Conservation (phyloP, 257 asterid genomes). For the Solanum megistacrolobum region DNA sequence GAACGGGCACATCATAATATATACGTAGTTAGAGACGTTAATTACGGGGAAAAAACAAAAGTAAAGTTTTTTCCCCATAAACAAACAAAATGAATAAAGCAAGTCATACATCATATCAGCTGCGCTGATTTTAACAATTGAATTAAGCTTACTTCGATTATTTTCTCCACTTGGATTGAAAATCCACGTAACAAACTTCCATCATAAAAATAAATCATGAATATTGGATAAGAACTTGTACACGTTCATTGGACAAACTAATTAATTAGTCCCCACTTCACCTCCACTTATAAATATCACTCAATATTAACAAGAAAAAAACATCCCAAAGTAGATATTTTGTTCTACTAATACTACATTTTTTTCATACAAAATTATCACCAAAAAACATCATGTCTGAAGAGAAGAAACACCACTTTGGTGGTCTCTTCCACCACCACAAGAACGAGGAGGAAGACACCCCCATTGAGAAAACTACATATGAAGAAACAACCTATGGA, state of each 20-base stretch:
- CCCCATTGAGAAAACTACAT: neutral
- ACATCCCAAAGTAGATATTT: neutral
- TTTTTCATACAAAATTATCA: neutral
- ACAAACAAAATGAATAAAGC: neutral
- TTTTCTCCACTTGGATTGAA: neutral
- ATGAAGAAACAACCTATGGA: neutral
- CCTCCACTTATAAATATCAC: neutral
- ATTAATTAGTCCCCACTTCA: neutral
- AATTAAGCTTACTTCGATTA: neutral
- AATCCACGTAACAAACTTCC: neutral
- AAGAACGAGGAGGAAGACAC: conserved; percentile 26
- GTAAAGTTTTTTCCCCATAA: neutral
- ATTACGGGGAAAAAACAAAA: neutral
- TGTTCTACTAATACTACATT: neutral
- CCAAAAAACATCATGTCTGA: conserved; percentile 24
- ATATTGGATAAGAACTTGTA: neutral
- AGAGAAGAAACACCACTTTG: conserved; percentile 34
- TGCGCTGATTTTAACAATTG: neutral
- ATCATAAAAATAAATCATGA: neutral
- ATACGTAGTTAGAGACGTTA: neutral
- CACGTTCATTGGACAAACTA: neutral
- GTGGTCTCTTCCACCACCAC: conserved; percentile 42
- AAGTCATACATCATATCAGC: neutral
- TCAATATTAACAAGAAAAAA: neutral
- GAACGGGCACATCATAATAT: neutral